Evolutionary conservation across 805 yeast species (phyloP), one percentile per base, ranked within the genome.

Genomic region (Ogataea glucozyma): DNA sequence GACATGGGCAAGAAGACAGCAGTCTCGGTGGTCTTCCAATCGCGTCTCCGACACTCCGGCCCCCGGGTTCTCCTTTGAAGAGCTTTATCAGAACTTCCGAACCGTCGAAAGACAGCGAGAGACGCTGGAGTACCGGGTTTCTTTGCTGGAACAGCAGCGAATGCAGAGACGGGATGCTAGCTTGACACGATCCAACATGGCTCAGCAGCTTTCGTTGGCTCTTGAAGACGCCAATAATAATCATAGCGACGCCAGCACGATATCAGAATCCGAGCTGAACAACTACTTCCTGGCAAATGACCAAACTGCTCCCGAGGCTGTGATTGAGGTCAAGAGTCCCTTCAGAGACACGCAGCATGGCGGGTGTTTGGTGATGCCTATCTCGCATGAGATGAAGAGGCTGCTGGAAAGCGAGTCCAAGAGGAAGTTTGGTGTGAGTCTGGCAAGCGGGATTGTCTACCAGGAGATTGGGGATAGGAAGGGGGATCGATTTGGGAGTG

Each of bases 371-470:
- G 31, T 22, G 16, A 18, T 34, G 16, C 38, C 43, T 3, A 20
- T 38, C 10, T 31, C 43, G 5, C 26, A 29, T 12, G 12, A 24
- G 16, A 27, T 39, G 19, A 19, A 14, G 19, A 10, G 21, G 31
- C 29, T 21, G 40, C 40, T 48, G 9, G 41, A 38, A 10, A 29
- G 31, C n/a, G 50, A 38, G 19, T 47, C 50, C 10, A 46, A 38
- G 3, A 19, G 41, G 19, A 58, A 48, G 35, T 58, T 37, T 38
- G 62, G 62, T 6, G 39, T 34, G n/a, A 16, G 27, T 19, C 45
- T 54, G 43, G 50, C 61, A 1, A 56, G 58, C 41, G 62, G 62
- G 8, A 40, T 51, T 18, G 32, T 47, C 11, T 40, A 42, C 16
- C 34, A 32, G 12, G 42, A 29, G 6, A 34, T 37, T 4, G 26